Percentiles rank a stretch among this genome's conserved stretches.
These are phyloP conservation scores for Rhodotorula sp. DNA, from an alignment of 1,284 basidiomycete genomes.

Conservation along the genomic window DNA sequence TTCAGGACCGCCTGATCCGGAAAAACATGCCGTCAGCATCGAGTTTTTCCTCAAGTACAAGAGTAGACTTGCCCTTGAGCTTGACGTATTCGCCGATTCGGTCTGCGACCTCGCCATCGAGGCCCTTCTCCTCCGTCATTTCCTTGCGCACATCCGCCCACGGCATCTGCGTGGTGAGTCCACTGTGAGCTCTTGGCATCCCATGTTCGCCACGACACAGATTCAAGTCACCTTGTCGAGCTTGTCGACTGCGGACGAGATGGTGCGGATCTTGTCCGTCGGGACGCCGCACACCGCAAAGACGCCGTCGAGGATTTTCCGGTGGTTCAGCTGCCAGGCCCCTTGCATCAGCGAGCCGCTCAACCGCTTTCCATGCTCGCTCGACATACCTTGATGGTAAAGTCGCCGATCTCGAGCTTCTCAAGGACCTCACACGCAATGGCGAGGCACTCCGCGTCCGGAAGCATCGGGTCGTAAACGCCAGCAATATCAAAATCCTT, in stretches of 20 bases:
- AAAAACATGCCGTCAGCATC: not conserved
- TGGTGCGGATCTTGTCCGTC: conserved; percentile 82
- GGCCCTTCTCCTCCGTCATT: conserved; percentile 93
- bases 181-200: not conserved
- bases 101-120: conserved; percentile 81
- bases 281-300: conserved; percentile 97
- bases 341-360: conserved; percentile 6
- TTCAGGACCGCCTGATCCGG: conserved; percentile 65
- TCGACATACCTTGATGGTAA: conserved; percentile 76
- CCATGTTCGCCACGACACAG: not conserved
- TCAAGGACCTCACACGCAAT: conserved; percentile 78
- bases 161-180: conserved; percentile 57
- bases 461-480: conserved; percentile 91
- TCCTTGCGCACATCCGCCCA: conserved; percentile 93
- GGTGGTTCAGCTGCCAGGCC: conserved; percentile 74
- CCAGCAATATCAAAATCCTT: conserved; percentile 98
- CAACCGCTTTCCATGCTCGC: not conserved
- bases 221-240: conserved; percentile 75
- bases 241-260: conserved; percentile 97
- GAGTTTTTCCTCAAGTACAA: not conserved
- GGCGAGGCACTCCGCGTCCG: conserved; percentile 87
- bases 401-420: conserved; percentile 84
- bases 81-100: conserved; percentile 96
- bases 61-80: conserved; percentile 66
- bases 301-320: conserved; percentile 95